phyloP scores from a whole-genome alignment of 805 yeast genomes.

The Candida silvicultrix region DNA sequence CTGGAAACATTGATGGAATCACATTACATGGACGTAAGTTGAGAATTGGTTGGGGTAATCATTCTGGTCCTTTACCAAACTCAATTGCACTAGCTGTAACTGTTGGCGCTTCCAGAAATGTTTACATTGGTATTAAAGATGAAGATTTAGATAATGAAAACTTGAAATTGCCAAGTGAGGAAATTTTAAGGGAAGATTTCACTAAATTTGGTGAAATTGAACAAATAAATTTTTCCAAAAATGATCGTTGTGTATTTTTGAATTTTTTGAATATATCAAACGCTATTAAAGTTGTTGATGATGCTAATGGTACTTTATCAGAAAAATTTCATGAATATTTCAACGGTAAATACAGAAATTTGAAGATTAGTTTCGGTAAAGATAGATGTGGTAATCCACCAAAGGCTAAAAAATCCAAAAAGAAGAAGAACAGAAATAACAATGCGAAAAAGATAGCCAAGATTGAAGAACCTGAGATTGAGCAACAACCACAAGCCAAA shows the following conservation, averaged over 20 bases:
- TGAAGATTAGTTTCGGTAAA: conserved; percentile 64
- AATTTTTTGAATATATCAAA: conserved; percentile 59
- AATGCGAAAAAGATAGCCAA: neutral
- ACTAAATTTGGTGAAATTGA: conserved; percentile 63
- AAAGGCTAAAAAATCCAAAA: conserved; percentile 40
- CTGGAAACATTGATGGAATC: conserved; percentile 51
- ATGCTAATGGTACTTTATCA: conserved; percentile 36
- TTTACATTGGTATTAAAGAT: conserved; percentile 58
- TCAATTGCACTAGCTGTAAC: conserved; percentile 57
- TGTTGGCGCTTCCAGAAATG: conserved; percentile 71
- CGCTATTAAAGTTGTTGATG: conserved; percentile 60
- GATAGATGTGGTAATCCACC: conserved; percentile 79
- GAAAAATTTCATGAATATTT: conserved; percentile 32
- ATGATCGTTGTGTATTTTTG: conserved; percentile 68
- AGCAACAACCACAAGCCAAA: neutral
- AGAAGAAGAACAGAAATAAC: conserved; percentile 23
- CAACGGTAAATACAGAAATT: conserved; percentile 40
- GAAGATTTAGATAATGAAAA: conserved; percentile 24
- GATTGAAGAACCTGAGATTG: neutral
- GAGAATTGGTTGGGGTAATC: conserved; percentile 65
- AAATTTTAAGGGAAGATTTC: conserved; percentile 52
- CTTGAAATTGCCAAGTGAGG: conserved; percentile 37
- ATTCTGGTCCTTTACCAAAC: conserved; percentile 55
- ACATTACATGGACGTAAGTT: conserved; percentile 55
- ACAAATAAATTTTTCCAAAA: conserved; percentile 66